phyloP scores from a whole-genome alignment of 169 alveolate genomes.

The Cryptosporidium xiaoi region DNA sequence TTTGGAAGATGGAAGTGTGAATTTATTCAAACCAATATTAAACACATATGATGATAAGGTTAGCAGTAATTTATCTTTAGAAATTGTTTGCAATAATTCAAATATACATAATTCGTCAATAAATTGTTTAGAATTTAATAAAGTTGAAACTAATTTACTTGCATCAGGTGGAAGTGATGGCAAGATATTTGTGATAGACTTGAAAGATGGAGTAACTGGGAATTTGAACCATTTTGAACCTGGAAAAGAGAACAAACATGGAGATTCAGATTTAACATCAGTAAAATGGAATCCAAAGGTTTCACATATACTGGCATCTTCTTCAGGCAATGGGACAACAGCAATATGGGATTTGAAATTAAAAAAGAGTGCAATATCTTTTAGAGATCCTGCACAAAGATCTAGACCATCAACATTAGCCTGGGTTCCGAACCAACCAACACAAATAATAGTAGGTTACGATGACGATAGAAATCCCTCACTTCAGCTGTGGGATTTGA shows the following conservation, averaged over 20 bases:
- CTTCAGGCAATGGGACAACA: slow-evolving; percentile 83
- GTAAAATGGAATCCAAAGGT: slow-evolving; percentile 84
- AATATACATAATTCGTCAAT: slow-evolving; percentile 74
- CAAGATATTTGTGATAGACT: slow-evolving; percentile 77
- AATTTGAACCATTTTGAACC: slow-evolving; percentile 60
- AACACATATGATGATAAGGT: slow-evolving; percentile 4
- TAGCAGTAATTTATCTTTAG: neutral
- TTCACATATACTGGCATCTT: slow-evolving; percentile 86
- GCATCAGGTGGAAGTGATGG: slow-evolving; percentile 83
- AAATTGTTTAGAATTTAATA: slow-evolving; percentile 78
- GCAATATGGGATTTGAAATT: slow-evolving; percentile 88
- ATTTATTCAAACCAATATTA: slow-evolving; percentile 26
- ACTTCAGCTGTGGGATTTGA: slow-evolving; percentile 86
- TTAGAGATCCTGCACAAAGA: slow-evolving; percentile 86
- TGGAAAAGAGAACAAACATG: slow-evolving; percentile 75
- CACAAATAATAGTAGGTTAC: slow-evolving; percentile 84
- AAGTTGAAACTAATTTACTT: slow-evolving; percentile 75
- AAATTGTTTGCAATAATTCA: slow-evolving; percentile 11
- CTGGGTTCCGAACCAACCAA: slow-evolving; percentile 87
- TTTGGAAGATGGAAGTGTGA: slow-evolving; percentile 50
- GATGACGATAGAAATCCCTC: slow-evolving; percentile 88
- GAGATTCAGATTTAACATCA: slow-evolving; percentile 77
- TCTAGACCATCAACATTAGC: slow-evolving; percentile 84
- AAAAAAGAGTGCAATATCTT: slow-evolving; percentile 84
- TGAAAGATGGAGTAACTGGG: slow-evolving; percentile 71